Base-by-base conservation (phyloP, 805 yeast genomes). In the Teunomyces panamensis region DNA sequence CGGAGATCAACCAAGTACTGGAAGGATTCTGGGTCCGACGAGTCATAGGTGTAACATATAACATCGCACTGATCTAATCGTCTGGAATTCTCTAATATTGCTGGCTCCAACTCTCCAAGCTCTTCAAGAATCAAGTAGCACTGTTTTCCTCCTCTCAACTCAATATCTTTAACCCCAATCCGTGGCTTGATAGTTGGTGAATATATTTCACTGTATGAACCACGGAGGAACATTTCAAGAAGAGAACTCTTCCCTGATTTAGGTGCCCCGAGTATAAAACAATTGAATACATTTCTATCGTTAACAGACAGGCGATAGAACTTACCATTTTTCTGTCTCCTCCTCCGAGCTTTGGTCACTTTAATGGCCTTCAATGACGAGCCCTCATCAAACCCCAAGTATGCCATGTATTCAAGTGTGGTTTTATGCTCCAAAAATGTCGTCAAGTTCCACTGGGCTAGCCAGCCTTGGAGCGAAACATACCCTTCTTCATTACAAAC, bases 391-490 rank as follows among this genome's bases (percentile, higher is more conserved):
- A 86, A 92, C 0, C 99, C 99, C 47, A 94, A 75, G 68, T 88
- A 89, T 0, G 95, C 96, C 51, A 94, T 68, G 58, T 92, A 94
- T 44, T 89, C 95, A 44, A 94, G 75, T 0, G 98, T 90, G 0
- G 89, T 85, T 56, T 78, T 82, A 60, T 87, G 82, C 57, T 91
- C 96, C 28, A 94, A 69, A 55, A 82, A 90, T 0, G 98, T 92
- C 0, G 97, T 89, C 87, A 94, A 87, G 56, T 92, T 85, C 99
- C 99, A 94, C 59, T 92, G 98, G 0, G 99, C 99, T 33, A 94
- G 69, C 99, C 99, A 94, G 2, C 99, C 99, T 68, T 95, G 99
- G 26, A 94, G 67, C 0, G 98, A 89, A 3, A 94, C 90, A 61
- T 83, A 79, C 0, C 96, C 97, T 52, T 83, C 84, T 54, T 90